Percentiles rank a stretch among this genome's conserved stretches.
These are phyloP conservation scores for Penicillium italicum DNA, from an alignment of 2,329 filamentous ascomycete species.

Conservation along the genomic window DNA sequence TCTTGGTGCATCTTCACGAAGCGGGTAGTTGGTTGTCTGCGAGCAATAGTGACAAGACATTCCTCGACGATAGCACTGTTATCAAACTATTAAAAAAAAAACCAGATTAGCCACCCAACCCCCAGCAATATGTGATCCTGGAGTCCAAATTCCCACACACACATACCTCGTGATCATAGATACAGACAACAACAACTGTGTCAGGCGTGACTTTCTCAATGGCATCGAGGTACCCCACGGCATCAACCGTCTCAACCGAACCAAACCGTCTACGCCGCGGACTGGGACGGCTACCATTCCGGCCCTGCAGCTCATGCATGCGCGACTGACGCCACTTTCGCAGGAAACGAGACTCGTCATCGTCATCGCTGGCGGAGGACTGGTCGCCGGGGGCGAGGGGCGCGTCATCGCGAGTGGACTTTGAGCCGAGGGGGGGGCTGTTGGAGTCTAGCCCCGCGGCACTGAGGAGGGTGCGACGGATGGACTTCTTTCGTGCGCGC, in stretches of 20 bases:
- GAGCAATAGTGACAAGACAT: constrained; percentile 71
- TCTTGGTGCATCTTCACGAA: constrained; percentile 90
- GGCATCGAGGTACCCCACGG: constrained; percentile 87
- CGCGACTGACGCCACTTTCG: constrained; percentile 79
- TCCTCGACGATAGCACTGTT: constrained; percentile 76
- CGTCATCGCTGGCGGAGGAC: constrained; percentile 49
- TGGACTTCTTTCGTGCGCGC: constrained; percentile 47
- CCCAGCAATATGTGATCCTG: neutral
- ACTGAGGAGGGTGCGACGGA: constrained; percentile 43
- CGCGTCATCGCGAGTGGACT: constrained; percentile 27
- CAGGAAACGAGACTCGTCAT: constrained; percentile 77
- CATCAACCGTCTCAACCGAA: constrained; percentile 77
- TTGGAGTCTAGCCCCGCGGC: constrained; percentile 34
- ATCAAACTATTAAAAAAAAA: constrained; percentile 57
- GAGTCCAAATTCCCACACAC: neutral
- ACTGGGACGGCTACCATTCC: constrained; percentile 65
- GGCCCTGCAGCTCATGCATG: constrained; percentile 69
- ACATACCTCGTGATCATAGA: constrained; percentile 81
- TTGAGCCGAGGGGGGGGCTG: constrained; percentile 22
- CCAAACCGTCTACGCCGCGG: constrained; percentile 77
- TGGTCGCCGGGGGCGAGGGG: constrained; percentile 6
- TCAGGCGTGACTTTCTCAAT: constrained; percentile 83
- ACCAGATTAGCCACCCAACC: neutral
- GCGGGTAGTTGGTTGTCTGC: constrained; percentile 65
- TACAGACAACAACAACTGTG: constrained; percentile 85